phyloP scores from a whole-genome alignment of 2,329 filamentous ascomycete species.

The Phialophora verrucosa region DNA sequence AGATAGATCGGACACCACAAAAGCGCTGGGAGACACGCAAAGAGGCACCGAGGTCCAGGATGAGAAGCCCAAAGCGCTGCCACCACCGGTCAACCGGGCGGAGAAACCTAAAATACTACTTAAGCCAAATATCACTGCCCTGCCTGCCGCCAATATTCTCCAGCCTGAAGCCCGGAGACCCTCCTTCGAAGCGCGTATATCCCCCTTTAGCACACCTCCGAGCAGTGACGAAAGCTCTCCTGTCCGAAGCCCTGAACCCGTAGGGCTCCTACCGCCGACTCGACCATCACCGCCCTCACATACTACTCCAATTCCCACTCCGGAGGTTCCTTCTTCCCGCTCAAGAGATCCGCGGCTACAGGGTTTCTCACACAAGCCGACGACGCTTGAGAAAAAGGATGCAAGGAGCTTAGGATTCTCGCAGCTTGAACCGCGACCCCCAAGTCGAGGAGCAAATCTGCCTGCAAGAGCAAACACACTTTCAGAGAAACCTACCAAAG shows the following conservation, averaged over 20 bases:
- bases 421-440: constrained; percentile 23
- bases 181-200: constrained; percentile 59
- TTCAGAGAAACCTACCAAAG: constrained; percentile 34
- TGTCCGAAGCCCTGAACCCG: constrained; percentile 24
- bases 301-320: constrained; percentile 3
- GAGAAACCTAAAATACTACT: constrained; percentile 73
- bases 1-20: constrained; percentile 14
- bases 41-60: constrained; percentile 1
- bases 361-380: constrained; percentile 31
- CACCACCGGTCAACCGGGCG: constrained; percentile 76
- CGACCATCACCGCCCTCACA: constrained; percentile 8
- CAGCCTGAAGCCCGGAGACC: constrained; percentile 44
- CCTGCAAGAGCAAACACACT: constrained; percentile 34
- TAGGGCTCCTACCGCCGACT: background rate
- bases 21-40: constrained; percentile 1
- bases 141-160: constrained; percentile 26
- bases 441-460: constrained; percentile 20
- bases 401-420: constrained; percentile 30
- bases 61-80: constrained; percentile 43
- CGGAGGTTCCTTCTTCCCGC: constrained; percentile 12
- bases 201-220: constrained; percentile 87
- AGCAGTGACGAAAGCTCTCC: constrained; percentile 69
- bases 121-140: constrained; percentile 48
- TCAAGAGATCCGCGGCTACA: constrained; percentile 34
- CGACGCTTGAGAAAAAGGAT: constrained; percentile 26